These are phyloP conservation scores for Colletotrichum sp. DNA, from an alignment of 2,329 filamentous ascomycete species.

Conservation along the genomic window DNA sequence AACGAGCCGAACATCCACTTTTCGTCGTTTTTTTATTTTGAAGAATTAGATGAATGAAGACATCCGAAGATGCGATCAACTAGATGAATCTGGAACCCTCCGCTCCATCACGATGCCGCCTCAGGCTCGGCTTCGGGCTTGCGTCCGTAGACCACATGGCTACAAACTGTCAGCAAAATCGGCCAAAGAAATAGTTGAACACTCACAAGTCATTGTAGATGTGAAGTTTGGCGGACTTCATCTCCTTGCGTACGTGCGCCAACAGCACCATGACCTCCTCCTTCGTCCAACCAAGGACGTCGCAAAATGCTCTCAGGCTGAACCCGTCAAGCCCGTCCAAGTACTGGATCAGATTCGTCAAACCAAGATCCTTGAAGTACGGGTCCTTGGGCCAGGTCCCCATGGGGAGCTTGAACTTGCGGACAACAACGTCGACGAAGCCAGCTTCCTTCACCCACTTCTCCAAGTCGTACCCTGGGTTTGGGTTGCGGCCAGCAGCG, in stretches of 20 bases:
- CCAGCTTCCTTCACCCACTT: constrained; percentile 41
- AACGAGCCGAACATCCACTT: no score
- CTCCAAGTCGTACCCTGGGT: constrained; percentile 31
- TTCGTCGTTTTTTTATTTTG: no score
- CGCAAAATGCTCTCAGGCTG: constrained; percentile 29
- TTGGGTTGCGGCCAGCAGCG: constrained; percentile 28
- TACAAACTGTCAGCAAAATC: not conserved
- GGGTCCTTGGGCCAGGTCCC: constrained; percentile 40
- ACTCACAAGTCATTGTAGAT: constrained; percentile 26
- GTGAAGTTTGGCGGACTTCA: constrained; percentile 30
- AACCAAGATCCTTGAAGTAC: constrained; percentile 33
- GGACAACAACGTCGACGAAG: constrained; percentile 37
- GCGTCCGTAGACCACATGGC: not conserved
- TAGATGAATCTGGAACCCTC: no score
- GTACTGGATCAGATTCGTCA: constrained; percentile 13
- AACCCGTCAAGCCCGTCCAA: constrained; percentile 26
- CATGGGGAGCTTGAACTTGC: constrained; percentile 35
- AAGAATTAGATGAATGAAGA: no score
- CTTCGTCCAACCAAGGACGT: constrained; percentile 29
- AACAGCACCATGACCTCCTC: constrained; percentile 30
- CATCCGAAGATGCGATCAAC: no score
- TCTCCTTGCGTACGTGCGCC: constrained; percentile 29
- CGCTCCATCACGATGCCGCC: not conserved
- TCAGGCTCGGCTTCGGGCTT: not conserved
- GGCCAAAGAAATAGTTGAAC: no score